A percentile compares a stretch with the other conserved stretches of the same genome.
Evolutionary conservation across 805 yeast genomes (phyloP).

Genomic region (Vanderwaltozyma yarrowii): DNA sequence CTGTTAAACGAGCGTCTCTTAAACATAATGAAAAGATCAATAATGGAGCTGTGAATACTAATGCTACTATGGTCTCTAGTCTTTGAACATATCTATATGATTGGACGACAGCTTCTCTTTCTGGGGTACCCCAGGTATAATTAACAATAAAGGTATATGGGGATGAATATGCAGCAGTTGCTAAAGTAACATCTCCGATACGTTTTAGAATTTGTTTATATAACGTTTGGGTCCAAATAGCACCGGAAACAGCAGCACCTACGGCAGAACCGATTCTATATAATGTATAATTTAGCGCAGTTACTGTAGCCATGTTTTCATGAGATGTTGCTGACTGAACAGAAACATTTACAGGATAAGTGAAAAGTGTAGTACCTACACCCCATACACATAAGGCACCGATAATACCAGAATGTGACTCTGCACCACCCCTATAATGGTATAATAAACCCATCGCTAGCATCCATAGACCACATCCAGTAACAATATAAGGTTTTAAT

Average conservation of each 20-base stretch:
- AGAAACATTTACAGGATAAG: constrained; percentile 53
- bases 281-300: constrained; percentile 47
- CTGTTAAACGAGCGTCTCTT: constrained; percentile 20
- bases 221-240: constrained; percentile 58
- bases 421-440: constrained; percentile 43
- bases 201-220: constrained; percentile 34
- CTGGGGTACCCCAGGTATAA: constrained; percentile 55
- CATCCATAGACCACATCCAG: constrained; percentile 51
- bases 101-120: constrained; percentile 44
- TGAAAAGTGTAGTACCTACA: constrained; percentile 61
- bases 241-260: constrained; percentile 58
- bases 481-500: constrained; percentile 48
- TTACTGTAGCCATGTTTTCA: constrained; percentile 57
- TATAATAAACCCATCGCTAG: constrained; percentile 50
- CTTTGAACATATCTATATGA: constrained; percentile 54
- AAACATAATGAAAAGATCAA: constrained; percentile 17
- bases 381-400: constrained; percentile 60
- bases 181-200: constrained; percentile 32
- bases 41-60: constrained; percentile 21
- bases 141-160: constrained; percentile 41
- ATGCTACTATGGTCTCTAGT: constrained; percentile 39
- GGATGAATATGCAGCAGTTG: constrained; percentile 37
- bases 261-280: constrained; percentile 56
- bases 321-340: constrained; percentile 52
- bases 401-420: constrained; percentile 46